Base-by-base conservation (phyloP, 192 early-diverging fungal species). In the Backusella australiensis region DNA sequence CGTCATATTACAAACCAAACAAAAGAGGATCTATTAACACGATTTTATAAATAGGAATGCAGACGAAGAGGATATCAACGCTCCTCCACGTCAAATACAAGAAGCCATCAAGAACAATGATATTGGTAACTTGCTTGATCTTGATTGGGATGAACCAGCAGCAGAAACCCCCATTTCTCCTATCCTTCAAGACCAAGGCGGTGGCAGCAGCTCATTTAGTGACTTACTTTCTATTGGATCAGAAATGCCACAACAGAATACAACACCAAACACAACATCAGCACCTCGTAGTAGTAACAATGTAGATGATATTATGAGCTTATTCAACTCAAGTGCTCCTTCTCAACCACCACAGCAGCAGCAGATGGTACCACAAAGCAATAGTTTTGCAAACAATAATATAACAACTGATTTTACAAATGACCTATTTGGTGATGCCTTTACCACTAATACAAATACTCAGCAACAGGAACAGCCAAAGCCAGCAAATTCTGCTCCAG, bases 71-170 rank as follows among this genome's bases (percentile, higher is more conserved):
- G 86, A 86, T 36, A 77, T 72, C 4, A 77, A 79, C 19, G 80
- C 78, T 4, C 75, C 86, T 66, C 83, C 75, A 32, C 81, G 75
- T 44, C 78, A 73, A 19, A 77, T 89, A 56, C 83, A 85, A 42
- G 84, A 85, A 59, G 87, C 83, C 7, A 75, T 84, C 6, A 79
- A 77, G 29, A 87, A 86, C 69, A 85, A 82, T 29, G 81, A 83
- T 59, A 89, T 91, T 82, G 91, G 85, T 26, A 91, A 93, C 73
- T 81, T 93, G 19, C 80, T 94, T 52, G 92, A 93, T 80, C 75
- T 94, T 21, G 91, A 93, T 72, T 91, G 90, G 84, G 91, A 88
- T 41, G 89, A 85, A 0, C 85, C 91, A 2, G 23, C 56, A 29
- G 79, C 35, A 72, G 69, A 69, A 14, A 41, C 32, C 36, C 49